Evolutionary conservation across 2,329 filamentous ascomycete genomes (phyloP), one percentile per base, ranked within the genome.

Genomic region (Trichoderma koningiopsis): DNA sequence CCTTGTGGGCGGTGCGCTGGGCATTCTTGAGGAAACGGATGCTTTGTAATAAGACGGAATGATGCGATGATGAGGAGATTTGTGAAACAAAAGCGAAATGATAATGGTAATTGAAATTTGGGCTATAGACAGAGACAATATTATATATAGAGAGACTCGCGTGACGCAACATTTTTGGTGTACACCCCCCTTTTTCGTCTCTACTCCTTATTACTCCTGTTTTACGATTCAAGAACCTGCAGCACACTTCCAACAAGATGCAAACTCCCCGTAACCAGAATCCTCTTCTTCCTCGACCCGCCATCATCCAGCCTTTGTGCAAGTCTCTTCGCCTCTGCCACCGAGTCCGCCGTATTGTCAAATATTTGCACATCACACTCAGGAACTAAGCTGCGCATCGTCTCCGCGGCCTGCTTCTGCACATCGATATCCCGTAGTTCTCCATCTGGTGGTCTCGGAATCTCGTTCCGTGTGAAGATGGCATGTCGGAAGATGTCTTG

Each of bases 221-320:
- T 22, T 74, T 14, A 79, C 10, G 83, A 82, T 74, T 84, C 92
- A 70, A 96, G 79, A 0, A 92, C 89, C 77, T 92, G 90, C 64
- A 97, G 82, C 57, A 94, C 83, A 13, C 91, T 92, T 8, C 94
- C 93, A 0, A 94, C 93, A 49, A 97, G 84, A 83, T 97, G 91
- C 75, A 97, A 81, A 77, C 93, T 96, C 2, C 94, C 94, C 16
- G 94, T 97, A 11, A 93, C 89, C 67, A 97, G 81, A 0, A 90
- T 88, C 77, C 89, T 87, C 19, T 74, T 88, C 43, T n/a, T 40
- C n/a, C 58, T 57, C 65, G 53, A 24, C 3, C 43, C 53, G 83
- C 61, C 19, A 8, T 43, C 40, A 43, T 43, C 84, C 83, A 3
- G 77, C 73, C 62, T 78, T 67, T 40, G 61, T 1, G 74, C 74